phyloP scores from a whole-genome alignment of 441 rosid species.

The Adansonia rubrostipa region DNA sequence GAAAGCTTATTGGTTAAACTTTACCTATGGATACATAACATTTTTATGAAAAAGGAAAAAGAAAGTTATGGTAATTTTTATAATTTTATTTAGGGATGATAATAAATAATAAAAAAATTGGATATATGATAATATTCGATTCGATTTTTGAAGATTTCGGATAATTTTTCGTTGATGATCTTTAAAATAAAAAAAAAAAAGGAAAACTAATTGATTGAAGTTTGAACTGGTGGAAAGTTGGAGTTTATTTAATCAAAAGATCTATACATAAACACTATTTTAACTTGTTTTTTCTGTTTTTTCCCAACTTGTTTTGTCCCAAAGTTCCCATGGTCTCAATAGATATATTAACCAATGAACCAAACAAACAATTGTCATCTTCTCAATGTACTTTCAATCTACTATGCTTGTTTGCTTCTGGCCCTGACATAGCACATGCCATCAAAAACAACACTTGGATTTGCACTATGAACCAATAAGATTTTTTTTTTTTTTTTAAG shows the following conservation, averaged over 20 bases:
- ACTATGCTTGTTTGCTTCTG: constrained; percentile 13
- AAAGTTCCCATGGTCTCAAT: background rate
- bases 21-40: too few species aligned
- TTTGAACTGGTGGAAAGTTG: background rate
- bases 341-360: background rate
- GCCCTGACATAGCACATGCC: constrained; percentile 5
- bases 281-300: background rate
- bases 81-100: too few species aligned
- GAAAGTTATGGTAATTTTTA: too few species aligned
- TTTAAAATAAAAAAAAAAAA: background rate
- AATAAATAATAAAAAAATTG: too few species aligned
- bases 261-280: background rate
- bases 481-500: background rate
- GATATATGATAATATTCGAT: too few species aligned
- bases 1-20: too few species aligned
- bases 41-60: too few species aligned
- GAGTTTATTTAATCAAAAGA: background rate
- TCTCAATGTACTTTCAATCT: constrained; percentile 8
- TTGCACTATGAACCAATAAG: constrained; percentile 12
- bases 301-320: background rate
- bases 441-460: constrained; percentile 19
- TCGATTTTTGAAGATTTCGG: too few species aligned
- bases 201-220: background rate
- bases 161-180: background rate
- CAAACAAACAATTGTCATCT: constrained; percentile 14